Percentiles rank a stretch among this genome's conserved stretches.
Conservation (phyloP, 1,284 basidiomycete genomes). For the Apiotrichum domesticum region DNA sequence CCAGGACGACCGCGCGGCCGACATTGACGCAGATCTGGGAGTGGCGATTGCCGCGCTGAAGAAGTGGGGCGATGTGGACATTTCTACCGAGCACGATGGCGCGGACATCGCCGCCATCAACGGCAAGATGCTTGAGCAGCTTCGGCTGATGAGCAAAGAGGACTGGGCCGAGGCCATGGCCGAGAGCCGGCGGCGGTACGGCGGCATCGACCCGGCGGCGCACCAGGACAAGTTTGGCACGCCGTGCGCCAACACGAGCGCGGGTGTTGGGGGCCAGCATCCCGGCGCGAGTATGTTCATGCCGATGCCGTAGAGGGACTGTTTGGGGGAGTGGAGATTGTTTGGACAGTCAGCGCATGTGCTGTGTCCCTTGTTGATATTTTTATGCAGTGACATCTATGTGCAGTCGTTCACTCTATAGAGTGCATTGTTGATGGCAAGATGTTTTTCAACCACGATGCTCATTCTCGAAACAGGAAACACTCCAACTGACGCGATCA, state of each 20-base stretch:
- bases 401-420: too few species aligned
- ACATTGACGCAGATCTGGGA: conserved; percentile 27
- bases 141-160: conserved; percentile 17
- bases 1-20: conserved; percentile 12
- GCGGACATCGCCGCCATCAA: conserved; percentile 27
- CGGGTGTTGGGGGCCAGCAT: too few species aligned
- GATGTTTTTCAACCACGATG: too few species aligned
- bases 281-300: too few species aligned
- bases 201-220: conserved; percentile 3
- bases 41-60: conserved; percentile 24
- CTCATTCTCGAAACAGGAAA: too few species aligned
- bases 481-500: too few species aligned
- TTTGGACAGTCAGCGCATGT: too few species aligned
- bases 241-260: background rate
- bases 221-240: background rate
- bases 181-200: conserved; percentile 17
- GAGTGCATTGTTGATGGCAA: too few species aligned
- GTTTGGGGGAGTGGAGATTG: too few species aligned
- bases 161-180: conserved; percentile 24
- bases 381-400: too few species aligned
- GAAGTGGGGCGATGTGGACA: conserved; percentile 23
- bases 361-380: too few species aligned
- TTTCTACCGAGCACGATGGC: conserved; percentile 18
- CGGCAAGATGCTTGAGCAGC: conserved; percentile 26
- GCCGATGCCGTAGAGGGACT: too few species aligned